Evolutionary conservation across 2,329 filamentous ascomycete species (phyloP).

Genomic region (Hypoxylon sp.): DNA sequence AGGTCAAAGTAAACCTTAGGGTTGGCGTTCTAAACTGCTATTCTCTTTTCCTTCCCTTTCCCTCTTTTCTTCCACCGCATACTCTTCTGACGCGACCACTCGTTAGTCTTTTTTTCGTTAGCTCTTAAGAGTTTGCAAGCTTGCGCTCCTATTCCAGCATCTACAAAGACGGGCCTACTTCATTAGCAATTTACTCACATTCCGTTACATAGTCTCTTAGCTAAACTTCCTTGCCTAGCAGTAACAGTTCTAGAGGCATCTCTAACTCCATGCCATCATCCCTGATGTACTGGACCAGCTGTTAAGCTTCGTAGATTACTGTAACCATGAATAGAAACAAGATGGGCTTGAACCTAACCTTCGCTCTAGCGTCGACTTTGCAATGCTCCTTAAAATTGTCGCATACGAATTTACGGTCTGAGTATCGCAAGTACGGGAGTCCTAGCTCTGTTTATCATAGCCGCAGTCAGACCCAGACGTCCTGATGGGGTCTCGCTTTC

Average conservation of each 20-base stretch:
- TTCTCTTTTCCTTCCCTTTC: not conserved
- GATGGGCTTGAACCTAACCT: not conserved
- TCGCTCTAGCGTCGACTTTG: not conserved
- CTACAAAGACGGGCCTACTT: not conserved
- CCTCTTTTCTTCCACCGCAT: not conserved
- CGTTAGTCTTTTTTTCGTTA: not conserved
- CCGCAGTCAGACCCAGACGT: not conserved
- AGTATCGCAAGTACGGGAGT: not conserved
- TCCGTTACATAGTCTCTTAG: constrained; percentile 9
- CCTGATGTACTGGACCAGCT: not conserved
- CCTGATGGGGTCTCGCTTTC: constrained; percentile 3
- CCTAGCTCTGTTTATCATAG: not conserved
- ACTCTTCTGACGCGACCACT: not conserved
- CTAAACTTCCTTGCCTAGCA: constrained; percentile 8
- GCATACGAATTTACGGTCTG: constrained; percentile 10
- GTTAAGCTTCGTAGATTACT: not conserved
- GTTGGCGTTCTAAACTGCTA: too few species aligned
- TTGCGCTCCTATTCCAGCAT: not conserved
- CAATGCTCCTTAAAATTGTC: constrained; percentile 11
- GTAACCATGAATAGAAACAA: constrained; percentile 3
- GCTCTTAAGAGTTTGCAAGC: not conserved
- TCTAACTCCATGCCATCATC: not conserved
- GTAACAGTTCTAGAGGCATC: constrained; percentile 1
- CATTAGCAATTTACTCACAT: not conserved
- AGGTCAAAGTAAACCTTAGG: not conserved